These are phyloP conservation scores for Xylaria telfairii DNA, from an alignment of 495 filamentous ascomycete species.

Conservation along the genomic window DNA sequence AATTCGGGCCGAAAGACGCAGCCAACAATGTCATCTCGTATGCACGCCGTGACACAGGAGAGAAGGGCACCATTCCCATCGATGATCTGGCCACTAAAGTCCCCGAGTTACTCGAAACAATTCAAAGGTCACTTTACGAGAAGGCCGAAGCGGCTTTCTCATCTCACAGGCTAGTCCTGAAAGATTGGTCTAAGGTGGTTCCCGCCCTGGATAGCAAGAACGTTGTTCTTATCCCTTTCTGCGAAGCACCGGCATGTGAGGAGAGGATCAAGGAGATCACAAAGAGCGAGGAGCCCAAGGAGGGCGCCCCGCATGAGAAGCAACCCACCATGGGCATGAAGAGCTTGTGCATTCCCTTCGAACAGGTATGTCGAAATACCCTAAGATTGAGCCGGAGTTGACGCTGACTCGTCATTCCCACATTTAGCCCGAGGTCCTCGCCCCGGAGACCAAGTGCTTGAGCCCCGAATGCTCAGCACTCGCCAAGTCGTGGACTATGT, in stretches of 20 bases:
- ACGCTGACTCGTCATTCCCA: background rate
- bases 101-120: conserved; percentile 81
- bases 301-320: conserved; percentile 72
- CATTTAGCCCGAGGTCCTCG: conserved; percentile 68
- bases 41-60: conserved; percentile 87
- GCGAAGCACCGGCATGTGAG: conserved; percentile 81
- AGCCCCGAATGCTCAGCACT: conserved; percentile 79
- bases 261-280: conserved; percentile 92
- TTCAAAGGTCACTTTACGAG: conserved; percentile 84
- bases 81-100: conserved; percentile 71
- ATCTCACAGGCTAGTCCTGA: conserved; percentile 78
- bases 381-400: conserved; percentile 20
- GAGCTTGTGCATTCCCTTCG: conserved; percentile 95
- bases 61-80: conserved; percentile 75
- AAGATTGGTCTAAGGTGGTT: conserved; percentile 86
- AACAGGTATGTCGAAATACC: conserved; percentile 59
- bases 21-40: conserved; percentile 81
- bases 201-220: conserved; percentile 91
- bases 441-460: conserved; percentile 81
- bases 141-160: conserved; percentile 79
- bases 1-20: conserved; percentile 93
- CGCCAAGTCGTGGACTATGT: conserved; percentile 86
- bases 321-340: conserved; percentile 97
- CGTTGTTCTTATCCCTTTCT: conserved; percentile 85
- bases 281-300: conserved; percentile 64